These are phyloP conservation scores for Lactarius hatsudake DNA, from an alignment of 768 basidiomycete species.

Conservation along the genomic window DNA sequence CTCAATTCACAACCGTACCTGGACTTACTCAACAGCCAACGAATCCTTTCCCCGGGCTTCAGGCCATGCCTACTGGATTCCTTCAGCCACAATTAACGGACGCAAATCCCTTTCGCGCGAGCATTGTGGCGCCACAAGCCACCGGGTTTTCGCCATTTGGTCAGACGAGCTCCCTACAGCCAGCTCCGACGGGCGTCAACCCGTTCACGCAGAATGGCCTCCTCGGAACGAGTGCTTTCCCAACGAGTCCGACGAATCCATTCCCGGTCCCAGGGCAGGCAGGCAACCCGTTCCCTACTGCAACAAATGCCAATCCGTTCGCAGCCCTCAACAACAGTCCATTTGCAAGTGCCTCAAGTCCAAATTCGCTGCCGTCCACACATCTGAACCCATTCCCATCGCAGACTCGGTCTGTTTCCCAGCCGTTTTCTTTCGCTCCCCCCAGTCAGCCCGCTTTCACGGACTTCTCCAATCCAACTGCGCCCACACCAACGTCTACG, in stretches of 20 bases:
- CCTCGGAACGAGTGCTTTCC: constrained; percentile 9
- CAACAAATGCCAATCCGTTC: constrained; percentile 15
- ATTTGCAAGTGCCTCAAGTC: neutral
- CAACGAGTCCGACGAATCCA: constrained; percentile 8
- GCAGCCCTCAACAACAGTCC: neutral
- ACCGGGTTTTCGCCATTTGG: constrained; percentile 23
- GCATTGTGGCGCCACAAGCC: constrained; percentile 40
- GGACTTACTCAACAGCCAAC: constrained; percentile 9
- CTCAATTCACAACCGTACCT: constrained; percentile 27
- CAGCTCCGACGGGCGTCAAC: constrained; percentile 19
- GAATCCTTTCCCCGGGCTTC: constrained; percentile 46
- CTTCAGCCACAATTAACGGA: constrained; percentile 48
- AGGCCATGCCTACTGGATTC: constrained; percentile 49
- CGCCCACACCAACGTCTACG: constrained; percentile 26
- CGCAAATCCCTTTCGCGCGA: constrained; percentile 82
- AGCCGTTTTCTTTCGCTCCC: constrained; percentile 16
- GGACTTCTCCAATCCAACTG: constrained; percentile 6
- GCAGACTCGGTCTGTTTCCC: constrained; percentile 1
- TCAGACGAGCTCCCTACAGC: constrained; percentile 12
- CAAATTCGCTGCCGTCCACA: constrained; percentile 2
- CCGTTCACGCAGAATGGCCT: constrained; percentile 20
- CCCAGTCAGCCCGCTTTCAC: constrained; percentile 3
- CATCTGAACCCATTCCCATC: constrained; percentile 15
- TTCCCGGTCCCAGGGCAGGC: constrained; percentile 9
- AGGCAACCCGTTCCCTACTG: constrained; percentile 19